These are phyloP conservation scores for Flaveria floridana DNA, from an alignment of 140 eudicot genomes.

Conservation along the genomic window DNA sequence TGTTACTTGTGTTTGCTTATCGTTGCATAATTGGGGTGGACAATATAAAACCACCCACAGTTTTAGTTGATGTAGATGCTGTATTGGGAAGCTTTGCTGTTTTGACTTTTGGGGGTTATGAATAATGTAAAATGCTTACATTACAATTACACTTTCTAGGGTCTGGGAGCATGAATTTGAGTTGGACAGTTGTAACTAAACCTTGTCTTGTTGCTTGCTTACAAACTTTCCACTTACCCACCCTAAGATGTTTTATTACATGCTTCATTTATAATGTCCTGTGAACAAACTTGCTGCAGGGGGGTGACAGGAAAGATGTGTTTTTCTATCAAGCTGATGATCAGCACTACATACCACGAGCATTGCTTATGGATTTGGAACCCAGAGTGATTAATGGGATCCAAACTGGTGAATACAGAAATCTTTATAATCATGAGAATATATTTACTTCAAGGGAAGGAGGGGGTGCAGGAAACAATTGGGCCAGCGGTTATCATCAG, in stretches of 20 bases:
- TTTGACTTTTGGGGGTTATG: neutral
- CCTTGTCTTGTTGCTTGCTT: neutral
- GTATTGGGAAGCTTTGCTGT: too few species aligned
- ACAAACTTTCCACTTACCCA: neutral
- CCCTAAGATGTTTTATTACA: neutral
- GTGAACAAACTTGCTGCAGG: constrained; percentile 48
- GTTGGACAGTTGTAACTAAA: neutral
- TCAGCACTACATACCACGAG: constrained; percentile 96
- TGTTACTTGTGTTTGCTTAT: too few species aligned
- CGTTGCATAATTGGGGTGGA: too few species aligned
- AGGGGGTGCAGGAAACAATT: constrained; percentile 98
- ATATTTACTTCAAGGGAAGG: constrained; percentile 81
- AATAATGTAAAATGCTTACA: neutral
- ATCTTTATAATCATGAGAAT: constrained; percentile 92
- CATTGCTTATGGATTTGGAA: constrained; percentile 94
- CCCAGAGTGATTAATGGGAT: constrained; percentile 95
- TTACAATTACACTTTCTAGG: neutral
- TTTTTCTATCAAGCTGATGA: constrained; percentile 99
- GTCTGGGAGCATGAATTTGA: neutral
- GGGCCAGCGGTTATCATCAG: constrained; percentile 99
- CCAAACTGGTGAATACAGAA: constrained; percentile 91
- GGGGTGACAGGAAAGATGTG: constrained; percentile 96
- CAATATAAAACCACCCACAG: too few species aligned
- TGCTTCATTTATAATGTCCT: neutral
- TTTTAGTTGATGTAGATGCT: too few species aligned